Evolutionary conservation across 2,329 filamentous ascomycete species (phyloP), one percentile per base, ranked within the genome.

Genomic region (Aspergillus udagawae): DNA sequence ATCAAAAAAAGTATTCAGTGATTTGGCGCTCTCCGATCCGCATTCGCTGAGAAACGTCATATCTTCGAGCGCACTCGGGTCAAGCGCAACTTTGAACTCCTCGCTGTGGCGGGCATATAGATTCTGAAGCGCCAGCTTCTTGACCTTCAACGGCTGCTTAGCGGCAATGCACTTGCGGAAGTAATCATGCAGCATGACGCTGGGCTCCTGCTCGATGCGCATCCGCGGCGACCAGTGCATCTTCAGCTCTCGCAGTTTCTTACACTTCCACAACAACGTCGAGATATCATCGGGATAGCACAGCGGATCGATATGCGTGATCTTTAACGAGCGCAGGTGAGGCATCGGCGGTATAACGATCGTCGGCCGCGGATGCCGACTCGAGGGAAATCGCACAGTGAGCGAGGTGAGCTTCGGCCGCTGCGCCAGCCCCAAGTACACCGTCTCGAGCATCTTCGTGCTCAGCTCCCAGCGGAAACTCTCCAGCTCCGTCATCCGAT

Each of bases 271-370:
- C 6, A 87, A 70, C 14, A 87, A 70, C 23, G 81, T 73, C 14
- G 83, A 83, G 8, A 87, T 79, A 62, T 86, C 84, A 68, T 87
- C 85, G 0, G 83, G 83, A 63, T 86, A 85, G 70, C 84, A 87
- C 9, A 87, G 75, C 1, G 85, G 85, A 55, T 87, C 85, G 53
- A 86, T 84, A 60, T 86, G 79, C 58, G 81, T 81, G 28, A 84
- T 75, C 53, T 80, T 80, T 38, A 87, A 73, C 4, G 73, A 75
- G 35, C 73, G 74, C 25, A 87, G 73, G 60, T 81, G 82, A 7
- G 82, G 80, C 64, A 87, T 78, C 0, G 82, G 74, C 1, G 84
- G 83, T 44, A 86, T 78, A 4, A 82, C 70, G 41, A 78, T 77
- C 5, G 80, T 82, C 1, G 85, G 84, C 38, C 84, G 79, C 8